phyloP scores from a whole-genome alignment of 495 filamentous ascomycete genomes.

The Penicillium atrosanguineum region DNA sequence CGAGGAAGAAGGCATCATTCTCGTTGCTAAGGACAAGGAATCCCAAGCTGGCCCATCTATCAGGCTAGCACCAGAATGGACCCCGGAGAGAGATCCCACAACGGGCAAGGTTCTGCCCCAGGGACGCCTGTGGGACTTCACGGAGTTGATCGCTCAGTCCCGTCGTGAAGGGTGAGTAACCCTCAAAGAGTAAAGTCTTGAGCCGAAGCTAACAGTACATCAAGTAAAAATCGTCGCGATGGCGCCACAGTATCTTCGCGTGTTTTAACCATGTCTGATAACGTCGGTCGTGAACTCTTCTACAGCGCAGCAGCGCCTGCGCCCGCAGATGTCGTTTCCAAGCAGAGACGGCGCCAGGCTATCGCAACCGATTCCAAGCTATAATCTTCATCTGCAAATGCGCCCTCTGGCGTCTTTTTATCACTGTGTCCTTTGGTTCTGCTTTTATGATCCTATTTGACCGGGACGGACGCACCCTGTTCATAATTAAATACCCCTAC shows the following conservation, averaged over 20 bases:
- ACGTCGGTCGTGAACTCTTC: constrained; percentile 52
- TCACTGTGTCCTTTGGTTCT: not conserved
- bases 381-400: constrained; percentile 9
- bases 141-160: constrained; percentile 77
- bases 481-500: constrained; percentile 1
- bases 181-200: not conserved
- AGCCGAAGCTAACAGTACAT: constrained; percentile 1
- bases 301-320: constrained; percentile 30
- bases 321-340: constrained; percentile 34
- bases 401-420: not conserved
- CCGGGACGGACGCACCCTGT: not conserved
- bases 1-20: constrained; percentile 85
- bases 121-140: constrained; percentile 85
- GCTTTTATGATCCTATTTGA: not conserved
- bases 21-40: constrained; percentile 62
- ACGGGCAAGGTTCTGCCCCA: constrained; percentile 61
- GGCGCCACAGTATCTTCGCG: constrained; percentile 82
- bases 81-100: constrained; percentile 59
- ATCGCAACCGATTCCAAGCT: constrained; percentile 36
- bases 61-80: constrained; percentile 74
- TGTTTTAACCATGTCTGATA: constrained; percentile 74
- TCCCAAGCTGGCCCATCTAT: constrained; percentile 55
- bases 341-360: constrained; percentile 38
- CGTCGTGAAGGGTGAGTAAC: constrained; percentile 72
- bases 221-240: constrained; percentile 82